Conservation (phyloP, 345 rosid genomes). For the Pugionium cornutum region DNA sequence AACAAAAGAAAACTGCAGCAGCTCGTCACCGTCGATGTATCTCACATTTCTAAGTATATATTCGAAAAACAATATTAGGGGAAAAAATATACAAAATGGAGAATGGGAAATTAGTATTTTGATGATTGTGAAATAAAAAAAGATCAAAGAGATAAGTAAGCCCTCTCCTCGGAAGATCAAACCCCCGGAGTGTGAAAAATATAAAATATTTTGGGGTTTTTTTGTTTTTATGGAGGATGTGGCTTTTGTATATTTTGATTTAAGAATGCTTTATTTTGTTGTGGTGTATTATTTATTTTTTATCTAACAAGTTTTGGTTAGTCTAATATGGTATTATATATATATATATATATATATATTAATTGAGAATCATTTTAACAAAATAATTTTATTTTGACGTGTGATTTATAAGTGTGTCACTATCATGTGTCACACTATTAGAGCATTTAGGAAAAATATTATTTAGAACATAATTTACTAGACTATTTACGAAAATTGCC, state of each 20-base stretch:
- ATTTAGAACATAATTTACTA: too few relatives aligned
- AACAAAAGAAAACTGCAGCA: conserved; percentile 55
- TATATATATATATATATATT: too few relatives aligned
- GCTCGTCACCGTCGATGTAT: conserved; percentile 81
- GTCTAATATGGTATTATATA: conserved; percentile 24
- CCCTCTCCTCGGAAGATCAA: conserved; percentile 53
- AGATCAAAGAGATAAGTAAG: conserved; percentile 33
- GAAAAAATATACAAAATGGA: conserved; percentile 27
- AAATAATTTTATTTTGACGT: too few relatives aligned
- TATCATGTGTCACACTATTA: too few relatives aligned
- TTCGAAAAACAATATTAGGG: not conserved
- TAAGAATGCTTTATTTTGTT: conserved; percentile 37
- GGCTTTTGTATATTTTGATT: conserved; percentile 41
- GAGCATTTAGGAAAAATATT: too few relatives aligned
- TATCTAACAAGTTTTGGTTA: conserved; percentile 42
- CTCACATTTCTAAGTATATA: conserved; percentile 55
- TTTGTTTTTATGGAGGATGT: conserved; percentile 55
- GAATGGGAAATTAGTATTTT: conserved; percentile 2
- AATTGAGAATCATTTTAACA: too few relatives aligned
- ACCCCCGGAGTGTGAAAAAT: conserved; percentile 24
- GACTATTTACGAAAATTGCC: too few relatives aligned
- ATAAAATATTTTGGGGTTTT: conserved; percentile 18
- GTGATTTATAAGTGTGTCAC: too few relatives aligned
- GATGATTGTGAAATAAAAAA: not conserved
- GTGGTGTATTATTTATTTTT: conserved; percentile 20